Percentiles rank a stretch among this genome's conserved stretches.
These are phyloP conservation scores for Ceratobasidium sp. DNA, from an alignment of 1,284 basidiomycete species.

Conservation along the genomic window DNA sequence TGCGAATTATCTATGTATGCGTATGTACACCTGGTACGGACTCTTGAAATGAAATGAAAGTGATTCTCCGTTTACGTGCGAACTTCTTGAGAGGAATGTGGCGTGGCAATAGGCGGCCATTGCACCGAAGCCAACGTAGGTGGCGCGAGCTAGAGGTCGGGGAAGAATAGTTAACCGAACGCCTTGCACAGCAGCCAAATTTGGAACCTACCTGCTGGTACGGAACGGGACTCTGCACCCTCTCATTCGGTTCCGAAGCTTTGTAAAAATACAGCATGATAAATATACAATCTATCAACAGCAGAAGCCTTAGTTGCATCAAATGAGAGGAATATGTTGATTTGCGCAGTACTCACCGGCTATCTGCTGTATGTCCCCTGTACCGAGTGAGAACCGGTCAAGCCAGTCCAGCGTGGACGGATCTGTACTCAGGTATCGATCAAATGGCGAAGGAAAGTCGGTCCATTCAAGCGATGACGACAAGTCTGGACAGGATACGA, in stretches of 20 bases:
- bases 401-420: slow-evolving; percentile 37
- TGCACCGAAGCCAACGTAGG: slow-evolving; percentile 38
- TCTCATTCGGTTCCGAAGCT: slow-evolving; percentile 42
- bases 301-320: not conserved
- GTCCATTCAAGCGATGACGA: slow-evolving; percentile 40
- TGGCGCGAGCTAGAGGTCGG: slow-evolving; percentile 14
- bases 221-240: slow-evolving; percentile 38
- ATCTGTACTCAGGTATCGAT: slow-evolving; percentile 37
- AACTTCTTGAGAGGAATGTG: slow-evolving; percentile 24
- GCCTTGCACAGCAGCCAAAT: not conserved
- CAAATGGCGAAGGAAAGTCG: slow-evolving; percentile 40
- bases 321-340: not conserved
- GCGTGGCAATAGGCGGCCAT: slow-evolving; percentile 27
- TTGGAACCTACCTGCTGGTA: slow-evolving; percentile 34
- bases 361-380: slow-evolving; percentile 35
- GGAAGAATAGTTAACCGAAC: slow-evolving; percentile 1
- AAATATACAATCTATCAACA: slow-evolving; percentile 34
- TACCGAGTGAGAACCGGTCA: slow-evolving; percentile 24
- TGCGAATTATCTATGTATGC: slow-evolving; percentile 16
- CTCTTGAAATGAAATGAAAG: slow-evolving; percentile 22
- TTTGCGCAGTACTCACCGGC: slow-evolving; percentile 25
- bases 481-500: slow-evolving; percentile 33
- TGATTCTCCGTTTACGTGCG: slow-evolving; percentile 1
- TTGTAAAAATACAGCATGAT: slow-evolving; percentile 41
- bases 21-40: slow-evolving; percentile 5